These are phyloP conservation scores for Neonothopanus nambi DNA, from an alignment of 1,284 basidiomycete genomes.

Conservation along the genomic window DNA sequence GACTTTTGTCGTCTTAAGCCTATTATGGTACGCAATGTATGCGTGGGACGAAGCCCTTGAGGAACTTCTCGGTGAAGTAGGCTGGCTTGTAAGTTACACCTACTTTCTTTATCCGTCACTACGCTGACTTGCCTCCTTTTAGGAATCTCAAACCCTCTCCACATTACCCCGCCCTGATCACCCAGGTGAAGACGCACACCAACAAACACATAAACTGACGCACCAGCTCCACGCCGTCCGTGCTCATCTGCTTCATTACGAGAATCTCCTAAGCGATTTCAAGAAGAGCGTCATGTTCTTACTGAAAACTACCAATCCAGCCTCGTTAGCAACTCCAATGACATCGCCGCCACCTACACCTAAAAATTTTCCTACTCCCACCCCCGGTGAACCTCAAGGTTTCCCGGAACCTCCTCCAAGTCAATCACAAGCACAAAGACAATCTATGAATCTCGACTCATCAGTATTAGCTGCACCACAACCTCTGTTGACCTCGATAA, in stretches of 20 bases:
- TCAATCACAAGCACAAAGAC: neutral
- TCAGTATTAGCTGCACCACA: too few relatives aligned
- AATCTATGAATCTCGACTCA: too few relatives aligned
- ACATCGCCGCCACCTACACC: too few relatives aligned
- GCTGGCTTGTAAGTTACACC: conserved; percentile 34
- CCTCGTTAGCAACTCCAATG: too few relatives aligned
- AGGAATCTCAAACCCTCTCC: conserved; percentile 45
- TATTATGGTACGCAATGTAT: conserved; percentile 57
- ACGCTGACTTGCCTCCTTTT: neutral
- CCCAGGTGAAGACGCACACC: conserved; percentile 13
- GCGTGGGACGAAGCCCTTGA: conserved; percentile 59
- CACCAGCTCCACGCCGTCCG: conserved; percentile 52
- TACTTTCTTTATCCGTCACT: neutral
- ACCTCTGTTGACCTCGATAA: too few relatives aligned
- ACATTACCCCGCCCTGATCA: conserved; percentile 16
- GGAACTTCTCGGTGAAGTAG: conserved; percentile 44
- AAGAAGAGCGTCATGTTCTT: conserved; percentile 49
- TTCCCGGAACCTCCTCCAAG: neutral
- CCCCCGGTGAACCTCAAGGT: too few relatives aligned
- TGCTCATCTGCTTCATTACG: conserved; percentile 55
- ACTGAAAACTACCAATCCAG: conserved; percentile 42
- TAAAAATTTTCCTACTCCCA: too few relatives aligned
- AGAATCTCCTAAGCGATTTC: conserved; percentile 51
- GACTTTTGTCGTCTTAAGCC: conserved; percentile 49
- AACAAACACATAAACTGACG: conserved; percentile 31